Evolutionary conservation across 345 rosid genomes (phyloP).

Genomic region (Passiflora organensis): DNA sequence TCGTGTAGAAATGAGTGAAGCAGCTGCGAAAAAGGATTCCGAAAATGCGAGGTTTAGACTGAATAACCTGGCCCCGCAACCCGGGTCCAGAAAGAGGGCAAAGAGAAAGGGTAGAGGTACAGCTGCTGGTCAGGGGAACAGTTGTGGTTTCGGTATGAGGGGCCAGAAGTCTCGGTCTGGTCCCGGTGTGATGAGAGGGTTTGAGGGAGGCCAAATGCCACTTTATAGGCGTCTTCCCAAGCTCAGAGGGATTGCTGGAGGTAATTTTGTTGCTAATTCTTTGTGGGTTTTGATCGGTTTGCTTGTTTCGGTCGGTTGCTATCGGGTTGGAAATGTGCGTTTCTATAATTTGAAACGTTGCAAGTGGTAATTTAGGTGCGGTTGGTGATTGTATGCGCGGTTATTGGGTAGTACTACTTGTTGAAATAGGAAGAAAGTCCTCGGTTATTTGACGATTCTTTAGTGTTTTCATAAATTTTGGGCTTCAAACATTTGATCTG

Average conservation of each 20-base stretch:
- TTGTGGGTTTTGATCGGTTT: background rate
- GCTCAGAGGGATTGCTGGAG: constrained; percentile 94
- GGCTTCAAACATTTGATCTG: too few species aligned
- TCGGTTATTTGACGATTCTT: too few species aligned
- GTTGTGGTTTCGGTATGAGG: constrained; percentile 95
- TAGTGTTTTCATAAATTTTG: too few species aligned
- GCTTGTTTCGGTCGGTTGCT: background rate
- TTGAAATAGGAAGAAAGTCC: too few species aligned
- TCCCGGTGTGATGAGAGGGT: constrained; percentile 79
- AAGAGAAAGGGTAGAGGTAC: constrained; percentile 95
- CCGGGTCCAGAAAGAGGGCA: constrained; percentile 78
- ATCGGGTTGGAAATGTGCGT: too few species aligned
- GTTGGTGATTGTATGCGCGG: too few species aligned
- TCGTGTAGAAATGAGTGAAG: constrained; percentile 31
- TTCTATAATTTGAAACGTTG: too few species aligned
- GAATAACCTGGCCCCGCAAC: constrained; percentile 80
- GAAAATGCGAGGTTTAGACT: constrained; percentile 51
- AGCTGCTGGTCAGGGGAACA: constrained; percentile 84
- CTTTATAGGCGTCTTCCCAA: constrained; percentile 89
- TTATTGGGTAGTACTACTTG: too few species aligned
- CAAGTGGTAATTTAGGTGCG: too few species aligned
- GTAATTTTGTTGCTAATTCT: constrained; percentile 20
- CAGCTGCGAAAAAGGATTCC: constrained; percentile 12
- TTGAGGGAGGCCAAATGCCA: constrained; percentile 97
- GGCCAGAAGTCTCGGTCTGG: constrained; percentile 98